Percentiles rank a stretch among this genome's conserved stretches.
These are phyloP conservation scores for Coriolopsis trogii DNA, from an alignment of 1,284 basidiomycete species.

Conservation along the genomic window DNA sequence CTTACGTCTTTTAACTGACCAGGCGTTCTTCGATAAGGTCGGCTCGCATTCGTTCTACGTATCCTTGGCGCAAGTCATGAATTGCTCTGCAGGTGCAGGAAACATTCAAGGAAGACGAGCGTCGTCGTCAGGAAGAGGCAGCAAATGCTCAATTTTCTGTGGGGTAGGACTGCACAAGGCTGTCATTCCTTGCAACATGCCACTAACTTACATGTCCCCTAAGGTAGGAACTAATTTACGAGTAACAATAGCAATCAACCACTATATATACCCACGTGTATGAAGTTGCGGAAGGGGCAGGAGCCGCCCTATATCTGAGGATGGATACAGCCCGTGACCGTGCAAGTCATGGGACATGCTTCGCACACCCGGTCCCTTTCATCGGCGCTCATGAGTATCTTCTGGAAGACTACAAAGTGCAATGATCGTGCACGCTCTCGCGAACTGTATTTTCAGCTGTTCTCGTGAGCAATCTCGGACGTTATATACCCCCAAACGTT, in stretches of 20 bases:
- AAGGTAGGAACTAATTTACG: too few species aligned
- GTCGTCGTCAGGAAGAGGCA: conserved; percentile 16
- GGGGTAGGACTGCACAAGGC: too few species aligned
- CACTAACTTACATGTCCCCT: too few species aligned
- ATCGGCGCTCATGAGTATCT: neutral
- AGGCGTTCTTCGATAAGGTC: conserved; percentile 59
- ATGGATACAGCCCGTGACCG: neutral
- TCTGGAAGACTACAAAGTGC: neutral
- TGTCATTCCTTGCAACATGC: too few species aligned
- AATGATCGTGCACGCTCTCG: neutral
- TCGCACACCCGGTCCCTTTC: neutral
- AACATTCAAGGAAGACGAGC: conserved; percentile 40
- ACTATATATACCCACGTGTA: too few species aligned
- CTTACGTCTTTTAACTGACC: conserved; percentile 59
- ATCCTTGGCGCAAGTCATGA: too few species aligned
- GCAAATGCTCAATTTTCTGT: neutral
- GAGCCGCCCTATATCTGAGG: too few species aligned
- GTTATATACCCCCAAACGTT: conserved; percentile 5
- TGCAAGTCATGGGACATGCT: neutral
- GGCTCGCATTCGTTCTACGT: too few species aligned
- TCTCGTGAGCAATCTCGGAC: conserved; percentile 7
- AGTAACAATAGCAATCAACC: too few species aligned
- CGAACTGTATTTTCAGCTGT: conserved; percentile 4
- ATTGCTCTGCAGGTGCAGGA: conserved; percentile 38
- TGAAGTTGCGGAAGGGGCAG: too few species aligned